Conservation (phyloP, 202 grass and related monocot species). For the Setaria viridis region DNA sequence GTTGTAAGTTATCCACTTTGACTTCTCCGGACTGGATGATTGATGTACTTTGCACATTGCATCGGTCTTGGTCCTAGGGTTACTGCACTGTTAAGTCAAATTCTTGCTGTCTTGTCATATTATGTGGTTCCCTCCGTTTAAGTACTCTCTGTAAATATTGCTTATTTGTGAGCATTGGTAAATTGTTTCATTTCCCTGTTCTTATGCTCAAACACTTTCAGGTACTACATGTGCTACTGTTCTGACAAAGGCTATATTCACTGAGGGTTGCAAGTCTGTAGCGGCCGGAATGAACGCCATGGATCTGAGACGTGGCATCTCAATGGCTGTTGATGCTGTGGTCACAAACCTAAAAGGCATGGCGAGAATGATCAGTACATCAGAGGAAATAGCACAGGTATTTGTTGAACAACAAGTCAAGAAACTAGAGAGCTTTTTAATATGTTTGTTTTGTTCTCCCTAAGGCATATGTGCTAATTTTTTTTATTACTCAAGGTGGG, state of each 20-base stretch:
- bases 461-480: neutral
- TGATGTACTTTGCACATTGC: neutral
- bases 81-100: neutral
- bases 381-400: constrained; percentile 91
- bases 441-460: constrained; percentile 27
- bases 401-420: neutral
- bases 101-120: neutral
- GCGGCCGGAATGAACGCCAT: constrained; percentile 92
- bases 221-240: constrained; percentile 94
- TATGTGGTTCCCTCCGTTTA: neutral
- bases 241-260: constrained; percentile 86
- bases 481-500: constrained; percentile 64
- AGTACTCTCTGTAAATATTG: neutral
- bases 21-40: neutral
- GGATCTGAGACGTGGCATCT: constrained; percentile 91
- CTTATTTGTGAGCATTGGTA: neutral
- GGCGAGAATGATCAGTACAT: constrained; percentile 89
- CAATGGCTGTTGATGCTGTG: constrained; percentile 89
- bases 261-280: constrained; percentile 88
- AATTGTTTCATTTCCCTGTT: neutral
- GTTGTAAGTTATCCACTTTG: neutral
- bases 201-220: constrained; percentile 46
- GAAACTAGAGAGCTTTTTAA: neutral
- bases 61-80: constrained; percentile 2
- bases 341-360: constrained; percentile 81